phyloP scores from a whole-genome alignment of 2,329 filamentous ascomycete genomes.

The Botrytis hyacinthi region DNA sequence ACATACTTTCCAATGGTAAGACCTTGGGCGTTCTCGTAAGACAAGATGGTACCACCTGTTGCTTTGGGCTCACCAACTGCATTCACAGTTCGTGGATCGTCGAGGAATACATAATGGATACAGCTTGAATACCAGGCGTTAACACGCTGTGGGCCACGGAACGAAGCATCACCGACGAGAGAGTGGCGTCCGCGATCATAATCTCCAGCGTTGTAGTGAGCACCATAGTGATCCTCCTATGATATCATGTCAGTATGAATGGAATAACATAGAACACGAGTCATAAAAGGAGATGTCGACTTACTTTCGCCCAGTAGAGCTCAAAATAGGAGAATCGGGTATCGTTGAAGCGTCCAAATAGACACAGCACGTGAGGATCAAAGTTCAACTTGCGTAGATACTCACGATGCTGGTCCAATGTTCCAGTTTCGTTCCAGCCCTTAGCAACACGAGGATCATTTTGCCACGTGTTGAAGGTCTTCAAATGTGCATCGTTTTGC shows the following conservation, averaged over 20 bases:
- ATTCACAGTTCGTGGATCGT: constrained; percentile 55
- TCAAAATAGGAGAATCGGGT: constrained; percentile 75
- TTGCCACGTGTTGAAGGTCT: constrained; percentile 76
- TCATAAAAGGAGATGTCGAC: not conserved
- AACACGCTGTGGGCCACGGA: constrained; percentile 59
- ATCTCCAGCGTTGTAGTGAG: constrained; percentile 53
- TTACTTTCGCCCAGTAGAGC: constrained; percentile 71
- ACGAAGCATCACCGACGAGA: constrained; percentile 56
- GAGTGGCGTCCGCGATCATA: constrained; percentile 61
- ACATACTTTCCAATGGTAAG: constrained; percentile 40
- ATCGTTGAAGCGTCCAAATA: constrained; percentile 71
- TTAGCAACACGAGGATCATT: constrained; percentile 79
- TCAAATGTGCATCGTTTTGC: constrained; percentile 60
- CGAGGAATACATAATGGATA: constrained; percentile 62
- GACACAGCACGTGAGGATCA: constrained; percentile 68
- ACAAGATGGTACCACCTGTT: constrained; percentile 65
- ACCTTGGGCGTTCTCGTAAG: constrained; percentile 38
- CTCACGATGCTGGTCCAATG: constrained; percentile 68
- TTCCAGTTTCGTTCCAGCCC: constrained; percentile 78
- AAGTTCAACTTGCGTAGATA: constrained; percentile 65
- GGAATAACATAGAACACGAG: no score
- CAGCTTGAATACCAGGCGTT: constrained; percentile 60
- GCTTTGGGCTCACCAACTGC: constrained; percentile 70
- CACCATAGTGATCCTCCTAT: constrained; percentile 59
- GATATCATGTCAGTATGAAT: not conserved